These are phyloP conservation scores for Tricholoma sp. DNA, from an alignment of 768 basidiomycete species.

Conservation along the genomic window DNA sequence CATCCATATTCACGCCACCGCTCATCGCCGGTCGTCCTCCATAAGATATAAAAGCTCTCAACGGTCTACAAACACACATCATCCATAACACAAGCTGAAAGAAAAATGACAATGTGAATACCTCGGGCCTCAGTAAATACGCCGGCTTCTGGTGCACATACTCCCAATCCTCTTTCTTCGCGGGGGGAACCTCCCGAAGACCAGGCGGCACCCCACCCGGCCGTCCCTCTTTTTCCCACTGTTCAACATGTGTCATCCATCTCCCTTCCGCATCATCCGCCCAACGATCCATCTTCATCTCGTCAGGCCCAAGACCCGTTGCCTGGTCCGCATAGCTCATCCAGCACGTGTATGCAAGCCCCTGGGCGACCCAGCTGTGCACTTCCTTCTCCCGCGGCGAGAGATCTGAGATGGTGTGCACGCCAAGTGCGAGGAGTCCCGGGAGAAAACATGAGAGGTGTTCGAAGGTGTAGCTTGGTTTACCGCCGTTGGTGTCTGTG, in stretches of 20 bases:
- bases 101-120: conserved; percentile 16
- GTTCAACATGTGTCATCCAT: conserved; percentile 36
- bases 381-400: conserved; percentile 32
- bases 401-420: conserved; percentile 34
- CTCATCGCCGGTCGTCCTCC: conserved; percentile 44
- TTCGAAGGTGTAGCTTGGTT: conserved; percentile 42
- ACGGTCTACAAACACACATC: conserved; percentile 31
- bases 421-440: conserved; percentile 57
- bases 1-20: conserved; percentile 52
- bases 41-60: conserved; percentile 51
- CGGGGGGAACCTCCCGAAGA: conserved; percentile 19
- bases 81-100: background rate
- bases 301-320: conserved; percentile 60
- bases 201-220: conserved; percentile 30
- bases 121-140: conserved; percentile 49
- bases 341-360: conserved; percentile 58
- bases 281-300: conserved; percentile 30
- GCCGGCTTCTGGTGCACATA: conserved; percentile 28
- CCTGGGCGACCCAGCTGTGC: conserved; percentile 58
- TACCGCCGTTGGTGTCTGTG: conserved; percentile 35
- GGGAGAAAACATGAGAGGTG: conserved; percentile 65
- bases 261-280: conserved; percentile 15
- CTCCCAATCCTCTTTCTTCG: conserved; percentile 26
- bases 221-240: conserved; percentile 39
- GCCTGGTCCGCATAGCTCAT: conserved; percentile 58